phyloP scores from a whole-genome alignment of 2,329 filamentous ascomycete species.

The Aspergillus ruber region DNA sequence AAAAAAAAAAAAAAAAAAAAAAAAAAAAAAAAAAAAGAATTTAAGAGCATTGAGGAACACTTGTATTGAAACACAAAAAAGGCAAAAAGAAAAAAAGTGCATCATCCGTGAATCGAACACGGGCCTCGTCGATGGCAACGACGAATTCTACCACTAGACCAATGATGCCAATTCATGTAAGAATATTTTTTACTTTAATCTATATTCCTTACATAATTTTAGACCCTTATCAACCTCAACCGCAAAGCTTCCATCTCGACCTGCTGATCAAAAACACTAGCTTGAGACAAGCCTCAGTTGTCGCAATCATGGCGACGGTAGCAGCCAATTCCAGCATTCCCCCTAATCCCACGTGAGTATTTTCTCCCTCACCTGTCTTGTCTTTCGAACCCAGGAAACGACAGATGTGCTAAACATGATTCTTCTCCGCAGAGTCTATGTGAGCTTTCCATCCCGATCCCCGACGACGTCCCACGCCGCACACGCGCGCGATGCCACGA shows the following conservation, averaged over 20 bases:
- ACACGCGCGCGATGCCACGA: background rate
- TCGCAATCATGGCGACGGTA: slow-evolving; percentile 34
- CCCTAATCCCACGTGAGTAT: slow-evolving; percentile 36
- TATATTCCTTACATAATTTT: no score
- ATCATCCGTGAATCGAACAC: slow-evolving; percentile 44
- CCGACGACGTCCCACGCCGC: background rate
- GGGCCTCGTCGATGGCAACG: slow-evolving; percentile 43
- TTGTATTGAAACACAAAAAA: slow-evolving; percentile 10
- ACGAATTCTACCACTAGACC: slow-evolving; percentile 43
- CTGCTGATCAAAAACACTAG: slow-evolving; percentile 10
- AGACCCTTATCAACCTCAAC: background rate
- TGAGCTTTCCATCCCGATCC: slow-evolving; percentile 18
- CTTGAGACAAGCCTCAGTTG: slow-evolving; percentile 15
- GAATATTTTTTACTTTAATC: no score
- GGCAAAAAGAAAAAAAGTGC: slow-evolving; percentile 22
- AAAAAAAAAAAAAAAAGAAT: background rate
- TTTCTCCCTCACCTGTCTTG: background rate
- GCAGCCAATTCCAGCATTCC: slow-evolving; percentile 22
- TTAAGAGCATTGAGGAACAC: no score
- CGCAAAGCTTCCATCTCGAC: background rate
- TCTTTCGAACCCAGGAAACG: background rate
- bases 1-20: background rate
- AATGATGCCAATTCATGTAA: slow-evolving; percentile 28
- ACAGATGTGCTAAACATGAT: slow-evolving; percentile 9
- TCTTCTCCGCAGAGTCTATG: slow-evolving; percentile 32